Conservation (phyloP, 208 protist species). For the Naegleria lovaniensis region DNA sequence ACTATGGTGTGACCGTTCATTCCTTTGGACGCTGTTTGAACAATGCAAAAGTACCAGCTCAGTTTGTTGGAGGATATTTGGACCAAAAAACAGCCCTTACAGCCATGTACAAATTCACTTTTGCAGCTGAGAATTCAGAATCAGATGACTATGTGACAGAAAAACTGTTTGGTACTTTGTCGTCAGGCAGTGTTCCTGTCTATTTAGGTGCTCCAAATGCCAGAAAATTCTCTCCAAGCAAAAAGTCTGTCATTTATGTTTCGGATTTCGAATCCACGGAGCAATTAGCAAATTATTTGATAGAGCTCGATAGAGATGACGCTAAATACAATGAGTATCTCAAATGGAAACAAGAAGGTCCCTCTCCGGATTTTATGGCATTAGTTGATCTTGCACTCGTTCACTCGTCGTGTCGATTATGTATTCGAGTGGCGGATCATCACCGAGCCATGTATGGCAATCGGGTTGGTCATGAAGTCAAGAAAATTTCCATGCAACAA, state of each 20-base stretch:
- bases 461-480: background rate
- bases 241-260: slow-evolving; percentile 41
- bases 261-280: slow-evolving; percentile 36
- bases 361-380: background rate
- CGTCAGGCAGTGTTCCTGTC: slow-evolving; percentile 36
- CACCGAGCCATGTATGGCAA: background rate
- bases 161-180: slow-evolving; percentile 34
- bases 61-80: background rate
- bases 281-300: slow-evolving; percentile 44
- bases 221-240: slow-evolving; percentile 40
- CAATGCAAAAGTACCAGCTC: background rate
- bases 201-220: slow-evolving; percentile 49
- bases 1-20: background rate
- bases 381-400: background rate
- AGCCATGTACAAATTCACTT: background rate
- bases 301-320: slow-evolving; percentile 40
- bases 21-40: background rate
- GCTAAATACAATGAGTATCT: slow-evolving; percentile 40
- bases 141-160: slow-evolving; percentile 40
- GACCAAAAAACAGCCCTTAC: background rate
- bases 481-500: background rate
- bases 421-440: background rate
- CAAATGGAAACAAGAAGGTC: slow-evolving; percentile 36
- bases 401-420: background rate
- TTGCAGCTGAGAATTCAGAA: slow-evolving; percentile 23